These are phyloP conservation scores for Hyphopichia burtonii DNA, from an alignment of 1,139 yeast genomes.

Conservation along the genomic window DNA sequence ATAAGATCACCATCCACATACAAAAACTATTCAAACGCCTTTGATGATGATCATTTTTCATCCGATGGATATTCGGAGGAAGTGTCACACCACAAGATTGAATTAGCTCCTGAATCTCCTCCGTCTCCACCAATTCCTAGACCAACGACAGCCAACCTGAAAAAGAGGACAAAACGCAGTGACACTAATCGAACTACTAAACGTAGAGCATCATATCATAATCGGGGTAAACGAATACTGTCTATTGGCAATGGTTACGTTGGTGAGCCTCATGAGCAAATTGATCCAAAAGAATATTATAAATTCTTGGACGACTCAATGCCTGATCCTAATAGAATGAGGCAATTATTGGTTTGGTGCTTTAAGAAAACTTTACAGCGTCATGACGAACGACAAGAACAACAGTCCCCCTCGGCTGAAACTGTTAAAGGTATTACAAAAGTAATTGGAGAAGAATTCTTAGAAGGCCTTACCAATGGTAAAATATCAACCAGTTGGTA, in stretches of 20 bases:
- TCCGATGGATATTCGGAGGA: conserved; percentile 30
- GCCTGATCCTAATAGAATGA: conserved; percentile 74
- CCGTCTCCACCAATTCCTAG: neutral
- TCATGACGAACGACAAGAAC: conserved; percentile 28
- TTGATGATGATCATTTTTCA: conserved; percentile 3
- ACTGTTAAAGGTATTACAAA: conserved; percentile 56
- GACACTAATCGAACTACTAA: conserved; percentile 13
- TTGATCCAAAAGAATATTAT: conserved; percentile 55
- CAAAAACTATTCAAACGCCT: neutral
- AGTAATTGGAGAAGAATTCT: conserved; percentile 63
- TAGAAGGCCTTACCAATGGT: conserved; percentile 59
- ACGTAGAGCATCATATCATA: conserved; percentile 51
- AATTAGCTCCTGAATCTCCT: conserved; percentile 1
- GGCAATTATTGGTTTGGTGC: conserved; percentile 71
- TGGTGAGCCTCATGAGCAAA: conserved; percentile 67
- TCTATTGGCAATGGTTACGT: conserved; percentile 73
- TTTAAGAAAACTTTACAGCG: conserved; percentile 48
- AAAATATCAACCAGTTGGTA: conserved; percentile 69
- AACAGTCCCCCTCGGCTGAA: conserved; percentile 4
- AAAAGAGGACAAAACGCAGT: conserved; percentile 5
- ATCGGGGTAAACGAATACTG: conserved; percentile 70
- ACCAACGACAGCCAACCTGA: conserved; percentile 2
- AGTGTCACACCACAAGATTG: conserved; percentile 26
- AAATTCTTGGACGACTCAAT: conserved; percentile 60
- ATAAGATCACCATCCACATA: conserved; percentile 14